phyloP scores from a whole-genome alignment of 768 basidiomycete species.

The Leccinum barrowsii region DNA sequence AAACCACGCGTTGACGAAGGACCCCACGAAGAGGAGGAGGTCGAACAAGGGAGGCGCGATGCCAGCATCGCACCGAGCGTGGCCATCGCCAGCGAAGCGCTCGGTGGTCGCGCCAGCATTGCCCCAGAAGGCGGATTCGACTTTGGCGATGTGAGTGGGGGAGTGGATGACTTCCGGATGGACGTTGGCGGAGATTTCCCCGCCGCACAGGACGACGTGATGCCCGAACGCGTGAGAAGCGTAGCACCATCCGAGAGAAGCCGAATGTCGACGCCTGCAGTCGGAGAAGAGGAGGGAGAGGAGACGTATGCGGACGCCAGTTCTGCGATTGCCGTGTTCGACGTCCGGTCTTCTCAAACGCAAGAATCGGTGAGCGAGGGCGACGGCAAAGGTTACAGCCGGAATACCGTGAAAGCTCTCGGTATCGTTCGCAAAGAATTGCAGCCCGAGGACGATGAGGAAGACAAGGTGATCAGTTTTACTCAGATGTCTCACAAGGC shows the following conservation, averaged over 20 bases:
- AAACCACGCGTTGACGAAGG: constrained; percentile 55
- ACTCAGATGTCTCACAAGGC: constrained; percentile 77
- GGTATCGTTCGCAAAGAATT: constrained; percentile 71
- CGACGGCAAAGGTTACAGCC: constrained; percentile 77
- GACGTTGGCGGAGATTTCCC: constrained; percentile 51
- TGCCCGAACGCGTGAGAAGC: constrained; percentile 44
- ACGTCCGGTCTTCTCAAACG: constrained; percentile 55
- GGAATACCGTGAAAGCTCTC: constrained; percentile 85
- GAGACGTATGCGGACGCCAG: constrained; percentile 63
- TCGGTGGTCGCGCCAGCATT: constrained; percentile 50
- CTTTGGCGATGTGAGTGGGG: constrained; percentile 53
- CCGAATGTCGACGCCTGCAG: constrained; percentile 64
- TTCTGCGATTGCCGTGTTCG: constrained; percentile 83
- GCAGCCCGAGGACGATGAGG: constrained; percentile 46
- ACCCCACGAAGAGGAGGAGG: constrained; percentile 51
- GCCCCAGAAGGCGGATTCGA: constrained; percentile 58
- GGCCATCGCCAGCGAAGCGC: constrained; percentile 51
- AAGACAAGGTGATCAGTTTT: constrained; percentile 73
- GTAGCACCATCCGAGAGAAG: constrained; percentile 53
- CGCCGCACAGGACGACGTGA: constrained; percentile 29
- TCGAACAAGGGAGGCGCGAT: constrained; percentile 70
- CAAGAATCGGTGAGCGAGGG: constrained; percentile 42
- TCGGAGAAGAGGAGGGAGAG: constrained; percentile 60
- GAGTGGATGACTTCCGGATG: constrained; percentile 70
- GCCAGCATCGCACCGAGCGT: constrained; percentile 60